These are phyloP conservation scores for Quillaja saponaria DNA, from an alignment of 306 rosid genomes.

Conservation along the genomic window DNA sequence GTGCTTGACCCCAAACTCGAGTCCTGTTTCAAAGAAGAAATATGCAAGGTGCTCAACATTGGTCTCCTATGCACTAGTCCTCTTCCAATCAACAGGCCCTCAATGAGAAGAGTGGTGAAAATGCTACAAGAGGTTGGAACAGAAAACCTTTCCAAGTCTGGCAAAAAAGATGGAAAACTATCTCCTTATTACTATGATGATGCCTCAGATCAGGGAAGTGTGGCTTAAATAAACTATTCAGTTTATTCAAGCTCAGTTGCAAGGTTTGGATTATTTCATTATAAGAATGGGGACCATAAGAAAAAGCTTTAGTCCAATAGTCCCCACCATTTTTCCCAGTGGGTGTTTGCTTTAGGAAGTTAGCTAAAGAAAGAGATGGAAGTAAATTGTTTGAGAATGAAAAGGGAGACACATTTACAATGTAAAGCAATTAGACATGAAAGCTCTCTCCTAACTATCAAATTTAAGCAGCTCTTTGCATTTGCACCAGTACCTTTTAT, in stretches of 20 bases:
- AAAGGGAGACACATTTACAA: conserved; percentile 29
- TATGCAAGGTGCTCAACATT: conserved; percentile 78
- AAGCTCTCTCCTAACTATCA: conserved; percentile 11
- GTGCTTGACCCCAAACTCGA: conserved; percentile 71
- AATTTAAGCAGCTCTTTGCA: conserved; percentile 28
- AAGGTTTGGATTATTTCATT: conserved; percentile 3
- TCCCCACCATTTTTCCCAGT: conserved; percentile 24
- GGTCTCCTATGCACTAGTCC: conserved; percentile 92
- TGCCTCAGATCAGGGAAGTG: conserved; percentile 67
- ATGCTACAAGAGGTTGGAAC: conserved; percentile 60
- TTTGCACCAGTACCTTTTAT: conserved; percentile 14
- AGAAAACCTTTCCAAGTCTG: conserved; percentile 34
- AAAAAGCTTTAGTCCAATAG: conserved; percentile 23
- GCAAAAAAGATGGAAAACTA: conserved; percentile 55
- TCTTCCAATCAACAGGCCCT: conserved; percentile 72
- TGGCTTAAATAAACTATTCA: conserved; percentile 52
- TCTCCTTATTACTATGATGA: conserved; percentile 70
- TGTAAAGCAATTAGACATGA: conserved; percentile 37
- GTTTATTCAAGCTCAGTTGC: conserved; percentile 11
- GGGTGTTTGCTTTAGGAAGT: conserved; percentile 23
- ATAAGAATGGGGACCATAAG: not conserved
- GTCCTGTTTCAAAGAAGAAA: conserved; percentile 68
- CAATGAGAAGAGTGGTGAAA: conserved; percentile 71
- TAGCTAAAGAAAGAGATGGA: conserved; percentile 12
- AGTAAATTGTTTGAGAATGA: conserved; percentile 4